Evolutionary conservation across 192 early-diverging fungal species (phyloP).

Genomic region (Rhizophagus sp.): DNA sequence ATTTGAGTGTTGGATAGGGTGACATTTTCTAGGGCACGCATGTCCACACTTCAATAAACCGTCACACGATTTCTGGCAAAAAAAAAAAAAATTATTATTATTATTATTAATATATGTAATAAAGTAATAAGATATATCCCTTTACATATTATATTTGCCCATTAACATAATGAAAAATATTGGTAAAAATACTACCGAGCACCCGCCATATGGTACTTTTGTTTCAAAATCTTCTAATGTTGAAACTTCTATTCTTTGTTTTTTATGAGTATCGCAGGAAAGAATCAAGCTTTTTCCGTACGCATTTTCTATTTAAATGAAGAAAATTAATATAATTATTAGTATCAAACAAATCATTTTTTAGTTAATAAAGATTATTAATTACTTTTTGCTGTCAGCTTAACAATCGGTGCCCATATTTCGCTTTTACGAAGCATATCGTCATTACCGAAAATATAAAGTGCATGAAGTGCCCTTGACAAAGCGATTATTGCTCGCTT

Average conservation of each 20-base stretch:
- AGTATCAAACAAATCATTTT: not conserved
- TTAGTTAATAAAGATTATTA: not conserved
- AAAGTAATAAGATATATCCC: no score
- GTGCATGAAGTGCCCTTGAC: conserved; percentile 52
- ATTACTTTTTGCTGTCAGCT: not conserved
- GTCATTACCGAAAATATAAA: conserved; percentile 56
- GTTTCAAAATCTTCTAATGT: not conserved
- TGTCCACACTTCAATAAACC: not conserved
- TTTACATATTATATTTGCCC: no score
- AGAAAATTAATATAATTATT: not conserved
- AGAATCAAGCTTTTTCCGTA: not conserved
- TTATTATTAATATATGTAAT: no score
- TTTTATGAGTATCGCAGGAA: not conserved
- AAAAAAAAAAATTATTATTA: not conserved
- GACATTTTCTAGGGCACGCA: not conserved
- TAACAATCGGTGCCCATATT: conserved; percentile 39
- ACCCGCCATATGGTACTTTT: not conserved
- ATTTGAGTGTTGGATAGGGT: not conserved
- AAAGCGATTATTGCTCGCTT: conserved; percentile 55
- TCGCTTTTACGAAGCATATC: conserved; percentile 44
- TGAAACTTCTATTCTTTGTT: not conserved
- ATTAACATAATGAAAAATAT: no score
- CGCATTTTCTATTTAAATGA: not conserved
- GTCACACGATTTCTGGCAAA: not conserved
- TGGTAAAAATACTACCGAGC: not conserved